Evolutionary conservation across 371 early-diverging fungal genomes (phyloP).

Genomic region (Rhizopus sp.): DNA sequence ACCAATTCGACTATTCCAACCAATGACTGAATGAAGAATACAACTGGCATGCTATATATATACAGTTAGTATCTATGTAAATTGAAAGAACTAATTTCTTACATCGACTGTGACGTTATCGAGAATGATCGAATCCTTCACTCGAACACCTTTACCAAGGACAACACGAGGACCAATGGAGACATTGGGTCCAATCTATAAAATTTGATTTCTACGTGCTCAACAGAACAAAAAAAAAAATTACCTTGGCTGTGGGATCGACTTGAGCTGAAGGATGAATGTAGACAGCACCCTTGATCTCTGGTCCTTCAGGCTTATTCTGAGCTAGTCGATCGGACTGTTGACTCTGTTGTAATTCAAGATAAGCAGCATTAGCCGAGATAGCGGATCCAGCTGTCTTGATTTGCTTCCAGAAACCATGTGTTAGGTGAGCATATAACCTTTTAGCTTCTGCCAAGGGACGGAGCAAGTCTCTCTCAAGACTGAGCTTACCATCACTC

Average conservation of each 20-base stretch:
- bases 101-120: conserved; percentile 93
- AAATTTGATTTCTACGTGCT: background rate
- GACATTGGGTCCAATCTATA: conserved; percentile 91
- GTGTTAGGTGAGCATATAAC: conserved; percentile 78
- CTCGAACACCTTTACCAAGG: conserved; percentile 94
- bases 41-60: conserved; percentile 59
- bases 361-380: conserved; percentile 87
- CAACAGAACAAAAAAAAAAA: background rate
- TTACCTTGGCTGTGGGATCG: conserved; percentile 90
- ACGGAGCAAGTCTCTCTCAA: conserved; percentile 92
- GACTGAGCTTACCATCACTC: conserved; percentile 74
- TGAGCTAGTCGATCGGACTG: conserved; percentile 68
- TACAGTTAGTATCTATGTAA: background rate
- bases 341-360: conserved; percentile 72
- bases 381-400: conserved; percentile 94
- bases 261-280: conserved; percentile 94
- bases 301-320: conserved; percentile 61
- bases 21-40: conserved; percentile 91
- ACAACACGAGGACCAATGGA: conserved; percentile 92
- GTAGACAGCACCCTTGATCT: conserved; percentile 88
- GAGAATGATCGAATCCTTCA: conserved; percentile 93
- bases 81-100: conserved; percentile 23
- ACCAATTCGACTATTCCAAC: conserved; percentile 95
- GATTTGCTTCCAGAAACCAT: conserved; percentile 92
- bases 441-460: conserved; percentile 79